phyloP scores from a whole-genome alignment of 2,329 filamentous ascomycete species.

The Xylariales sp. region DNA sequence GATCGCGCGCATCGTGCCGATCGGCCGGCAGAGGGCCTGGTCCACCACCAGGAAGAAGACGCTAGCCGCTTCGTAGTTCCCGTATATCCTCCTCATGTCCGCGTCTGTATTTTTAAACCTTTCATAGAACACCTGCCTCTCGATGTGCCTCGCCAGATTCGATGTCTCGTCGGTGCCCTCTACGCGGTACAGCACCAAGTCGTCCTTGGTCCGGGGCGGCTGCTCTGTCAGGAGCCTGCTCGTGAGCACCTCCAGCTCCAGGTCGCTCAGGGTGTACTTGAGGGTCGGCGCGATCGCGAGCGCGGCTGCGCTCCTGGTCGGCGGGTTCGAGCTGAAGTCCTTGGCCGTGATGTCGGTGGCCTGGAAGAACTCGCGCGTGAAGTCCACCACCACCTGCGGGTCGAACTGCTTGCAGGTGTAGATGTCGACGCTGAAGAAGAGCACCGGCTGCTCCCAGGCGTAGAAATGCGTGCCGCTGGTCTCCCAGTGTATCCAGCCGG shows the following conservation, averaged over 20 bases:
- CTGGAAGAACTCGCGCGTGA: conserved; percentile 3
- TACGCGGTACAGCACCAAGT: conserved; percentile 7
- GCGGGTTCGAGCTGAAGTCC: conserved; percentile 2
- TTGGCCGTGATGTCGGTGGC: not conserved
- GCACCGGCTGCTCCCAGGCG: conserved; percentile 6
- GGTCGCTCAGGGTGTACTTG: conserved; percentile 9
- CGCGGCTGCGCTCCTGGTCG: not conserved
- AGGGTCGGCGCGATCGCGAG: not conserved
- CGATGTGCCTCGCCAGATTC: conserved; percentile 11
- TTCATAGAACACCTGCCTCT: conserved; percentile 10
- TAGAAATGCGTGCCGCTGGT: conserved; percentile 7
- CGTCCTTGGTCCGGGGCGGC: conserved; percentile 7
- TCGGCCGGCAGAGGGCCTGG: conserved; percentile 1
- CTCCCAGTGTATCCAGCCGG: conserved; percentile 7
- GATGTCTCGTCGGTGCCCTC: conserved; percentile 8
- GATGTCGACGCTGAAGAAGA: conserved; percentile 8
- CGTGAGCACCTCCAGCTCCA: conserved; percentile 6
- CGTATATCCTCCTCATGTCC: conserved; percentile 8
- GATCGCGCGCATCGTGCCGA: conserved; percentile 7
- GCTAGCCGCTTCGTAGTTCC: conserved; percentile 7
- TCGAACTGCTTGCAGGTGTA: conserved; percentile 8
- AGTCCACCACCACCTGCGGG: not conserved
- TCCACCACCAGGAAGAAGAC: conserved; percentile 10
- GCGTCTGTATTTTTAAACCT: conserved; percentile 9
- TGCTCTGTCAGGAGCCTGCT: conserved; percentile 7